Conservation (phyloP, 495 filamentous ascomycete species). For the Hyphodiscus hymeniophilus region DNA sequence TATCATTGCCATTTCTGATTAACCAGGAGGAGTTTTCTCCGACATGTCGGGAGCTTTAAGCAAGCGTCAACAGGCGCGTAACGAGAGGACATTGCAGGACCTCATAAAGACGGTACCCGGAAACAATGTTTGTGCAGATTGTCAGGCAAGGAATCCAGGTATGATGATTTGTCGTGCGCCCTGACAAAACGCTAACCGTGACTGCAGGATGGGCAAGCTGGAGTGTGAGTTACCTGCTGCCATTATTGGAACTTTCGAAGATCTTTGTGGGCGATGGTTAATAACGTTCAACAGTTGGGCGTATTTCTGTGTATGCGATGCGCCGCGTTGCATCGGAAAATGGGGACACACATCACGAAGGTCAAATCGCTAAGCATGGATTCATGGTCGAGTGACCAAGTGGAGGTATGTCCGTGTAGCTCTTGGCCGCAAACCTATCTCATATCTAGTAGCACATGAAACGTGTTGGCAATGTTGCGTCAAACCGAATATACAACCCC, state of each 20-base stretch:
- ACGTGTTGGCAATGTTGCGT: conserved; percentile 73
- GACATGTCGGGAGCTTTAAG: conserved; percentile 47
- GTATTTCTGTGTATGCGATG: conserved; percentile 98
- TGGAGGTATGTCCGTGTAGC: conserved; percentile 58
- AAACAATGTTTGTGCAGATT: conserved; percentile 94
- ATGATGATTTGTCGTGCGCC: conserved; percentile 24
- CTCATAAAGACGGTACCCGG: conserved; percentile 80
- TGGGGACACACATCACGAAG: conserved; percentile 96
- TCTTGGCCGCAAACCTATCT: conserved; percentile 14
- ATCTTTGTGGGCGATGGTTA: not conserved
- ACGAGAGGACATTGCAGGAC: conserved; percentile 86
- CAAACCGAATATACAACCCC: conserved; percentile 85
- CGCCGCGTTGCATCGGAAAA: conserved; percentile 88
- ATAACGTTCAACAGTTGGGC: conserved; percentile 56
- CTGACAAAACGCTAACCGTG: conserved; percentile 12
- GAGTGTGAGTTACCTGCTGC: conserved; percentile 58
- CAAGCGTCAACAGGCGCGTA: conserved; percentile 96
- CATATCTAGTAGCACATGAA: conserved; percentile 67
- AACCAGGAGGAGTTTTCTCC: conserved; percentile 3
- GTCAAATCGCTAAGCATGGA: conserved; percentile 99
- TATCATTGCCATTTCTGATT: conserved; percentile 2
- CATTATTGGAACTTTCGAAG: not conserved
- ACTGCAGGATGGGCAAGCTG: conserved; percentile 90
- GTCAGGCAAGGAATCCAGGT: conserved; percentile 88
- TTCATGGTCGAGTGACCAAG: conserved; percentile 88